These are phyloP conservation scores for Blumeria graminis DNA, from an alignment of 2,329 filamentous ascomycete species.

Conservation along the genomic window DNA sequence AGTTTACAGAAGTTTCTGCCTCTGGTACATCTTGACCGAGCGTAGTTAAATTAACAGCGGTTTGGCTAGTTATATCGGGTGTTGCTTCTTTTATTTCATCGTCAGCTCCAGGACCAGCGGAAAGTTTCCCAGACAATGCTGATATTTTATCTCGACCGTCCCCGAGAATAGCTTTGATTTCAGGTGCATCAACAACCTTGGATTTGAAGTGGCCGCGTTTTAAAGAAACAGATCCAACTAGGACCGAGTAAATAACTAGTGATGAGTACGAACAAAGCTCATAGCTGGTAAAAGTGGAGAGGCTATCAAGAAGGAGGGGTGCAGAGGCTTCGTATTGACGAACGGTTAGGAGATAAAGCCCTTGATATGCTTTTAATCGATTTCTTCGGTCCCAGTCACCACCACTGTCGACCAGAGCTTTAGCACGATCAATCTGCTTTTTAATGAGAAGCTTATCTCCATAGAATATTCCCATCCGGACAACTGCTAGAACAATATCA, in stretches of 20 bases:
- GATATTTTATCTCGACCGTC: constrained; percentile 71
- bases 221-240: constrained; percentile 79
- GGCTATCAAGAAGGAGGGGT: constrained; percentile 79
- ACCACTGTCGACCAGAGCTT: constrained; percentile 73
- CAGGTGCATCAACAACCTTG: constrained; percentile 92
- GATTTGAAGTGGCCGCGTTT: constrained; percentile 98
- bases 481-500: constrained; percentile 85
- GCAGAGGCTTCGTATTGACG: constrained; percentile 78
- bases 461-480: constrained; percentile 88
- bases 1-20: constrained; percentile 64
- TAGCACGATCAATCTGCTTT: constrained; percentile 79
- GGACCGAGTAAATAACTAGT: constrained; percentile 83
- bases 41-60: constrained; percentile 70
- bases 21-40: constrained; percentile 54
- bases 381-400: constrained; percentile 98
- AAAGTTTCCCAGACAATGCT: constrained; percentile 56
- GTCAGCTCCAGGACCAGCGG: constrained; percentile 59
- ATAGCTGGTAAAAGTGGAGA: constrained; percentile 96
- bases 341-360: constrained; percentile 74
- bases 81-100: constrained; percentile 46
- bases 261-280: constrained; percentile 93
- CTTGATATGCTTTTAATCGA: constrained; percentile 94
- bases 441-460: constrained; percentile 79
- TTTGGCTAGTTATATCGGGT: constrained; percentile 31
- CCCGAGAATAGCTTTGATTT: constrained; percentile 92